phyloP scores from a whole-genome alignment of 2,329 filamentous ascomycete species.

The Ascochyta lentis region DNA sequence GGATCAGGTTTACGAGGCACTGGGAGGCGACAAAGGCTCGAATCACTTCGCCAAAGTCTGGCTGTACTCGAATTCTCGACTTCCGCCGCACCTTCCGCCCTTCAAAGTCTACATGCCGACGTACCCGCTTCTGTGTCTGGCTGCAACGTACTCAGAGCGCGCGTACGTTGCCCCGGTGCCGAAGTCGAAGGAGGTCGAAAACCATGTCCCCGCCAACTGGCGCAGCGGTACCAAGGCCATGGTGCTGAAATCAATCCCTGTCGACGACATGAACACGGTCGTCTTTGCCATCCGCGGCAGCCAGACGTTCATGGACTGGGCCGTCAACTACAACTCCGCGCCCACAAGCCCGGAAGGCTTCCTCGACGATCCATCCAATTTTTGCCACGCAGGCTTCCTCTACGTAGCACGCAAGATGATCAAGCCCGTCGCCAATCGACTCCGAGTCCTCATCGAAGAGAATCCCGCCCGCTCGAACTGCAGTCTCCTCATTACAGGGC shows the following conservation, averaged over 20 bases:
- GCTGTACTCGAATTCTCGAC: constrained; percentile 76
- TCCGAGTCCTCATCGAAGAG: constrained; percentile 74
- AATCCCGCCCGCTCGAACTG: constrained; percentile 69
- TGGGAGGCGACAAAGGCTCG: constrained; percentile 31
- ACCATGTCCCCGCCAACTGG: constrained; percentile 75
- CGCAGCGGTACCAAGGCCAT: constrained; percentile 80
- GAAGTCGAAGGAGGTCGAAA: constrained; percentile 65
- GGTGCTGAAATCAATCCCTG: constrained; percentile 80
- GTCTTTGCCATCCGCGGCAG: constrained; percentile 86
- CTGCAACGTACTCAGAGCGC: constrained; percentile 76
- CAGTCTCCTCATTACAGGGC: constrained; percentile 82
- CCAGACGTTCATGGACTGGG: constrained; percentile 83
- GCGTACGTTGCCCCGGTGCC: constrained; percentile 69
- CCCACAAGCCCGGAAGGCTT: constrained; percentile 72
- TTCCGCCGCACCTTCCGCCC: constrained; percentile 71
- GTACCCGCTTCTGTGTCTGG: constrained; percentile 78
- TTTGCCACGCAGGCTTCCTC: constrained; percentile 82
- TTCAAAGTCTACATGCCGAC: constrained; percentile 76
- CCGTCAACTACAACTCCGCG: constrained; percentile 76
- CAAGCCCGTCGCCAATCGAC: constrained; percentile 71
- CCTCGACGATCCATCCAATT: constrained; percentile 77
- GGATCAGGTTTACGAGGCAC: constrained; percentile 23
- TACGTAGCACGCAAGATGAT: constrained; percentile 78
- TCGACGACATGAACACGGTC: constrained; percentile 79
- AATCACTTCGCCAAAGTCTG: constrained; percentile 74